phyloP scores from a whole-genome alignment of 306 rosid genomes.

The Medicago lupulina region DNA sequence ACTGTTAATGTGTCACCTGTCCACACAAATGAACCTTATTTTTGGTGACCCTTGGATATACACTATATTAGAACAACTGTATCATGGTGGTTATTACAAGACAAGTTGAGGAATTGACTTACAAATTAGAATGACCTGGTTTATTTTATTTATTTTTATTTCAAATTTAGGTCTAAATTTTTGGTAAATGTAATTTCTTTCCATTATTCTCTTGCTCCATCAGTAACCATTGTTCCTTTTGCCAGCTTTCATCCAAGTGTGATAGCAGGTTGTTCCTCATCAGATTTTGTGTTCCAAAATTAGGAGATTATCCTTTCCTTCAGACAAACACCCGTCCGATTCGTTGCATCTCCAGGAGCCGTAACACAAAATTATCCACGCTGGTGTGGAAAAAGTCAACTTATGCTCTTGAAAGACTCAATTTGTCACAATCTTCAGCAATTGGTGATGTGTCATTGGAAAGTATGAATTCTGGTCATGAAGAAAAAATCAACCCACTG shows the following conservation, averaged over 20 bases:
- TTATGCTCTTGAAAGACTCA: slow-evolving; percentile 46
- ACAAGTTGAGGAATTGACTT: no score
- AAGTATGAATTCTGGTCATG: slow-evolving; percentile 52
- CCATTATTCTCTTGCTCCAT: slow-evolving; percentile 32
- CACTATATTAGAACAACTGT: not conserved
- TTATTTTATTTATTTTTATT: slow-evolving; percentile 20
- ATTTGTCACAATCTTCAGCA: slow-evolving; percentile 55
- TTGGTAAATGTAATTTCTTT: slow-evolving; percentile 33
- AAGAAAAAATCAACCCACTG: slow-evolving; percentile 56
- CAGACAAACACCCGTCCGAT: slow-evolving; percentile 73
- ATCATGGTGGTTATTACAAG: no score
- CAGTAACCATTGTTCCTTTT: slow-evolving; percentile 47
- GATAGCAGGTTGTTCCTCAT: slow-evolving; percentile 82
- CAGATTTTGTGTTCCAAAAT: slow-evolving; percentile 61
- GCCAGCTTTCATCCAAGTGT: slow-evolving; percentile 94
- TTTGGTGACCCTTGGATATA: not conserved
- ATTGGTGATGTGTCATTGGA: slow-evolving; percentile 56
- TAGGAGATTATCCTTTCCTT: slow-evolving; percentile 71
- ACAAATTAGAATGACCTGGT: not conserved
- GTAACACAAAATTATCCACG: slow-evolving; percentile 68
- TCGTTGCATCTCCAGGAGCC: slow-evolving; percentile 85
- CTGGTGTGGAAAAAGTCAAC: slow-evolving; percentile 69
- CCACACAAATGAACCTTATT: not conserved
- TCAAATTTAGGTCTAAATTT: slow-evolving; percentile 18
- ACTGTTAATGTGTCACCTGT: not conserved